Evolutionary conservation across 441 rosid species (phyloP), one percentile per base, ranked within the genome.

Genomic region (Bruguiera hainesii): DNA sequence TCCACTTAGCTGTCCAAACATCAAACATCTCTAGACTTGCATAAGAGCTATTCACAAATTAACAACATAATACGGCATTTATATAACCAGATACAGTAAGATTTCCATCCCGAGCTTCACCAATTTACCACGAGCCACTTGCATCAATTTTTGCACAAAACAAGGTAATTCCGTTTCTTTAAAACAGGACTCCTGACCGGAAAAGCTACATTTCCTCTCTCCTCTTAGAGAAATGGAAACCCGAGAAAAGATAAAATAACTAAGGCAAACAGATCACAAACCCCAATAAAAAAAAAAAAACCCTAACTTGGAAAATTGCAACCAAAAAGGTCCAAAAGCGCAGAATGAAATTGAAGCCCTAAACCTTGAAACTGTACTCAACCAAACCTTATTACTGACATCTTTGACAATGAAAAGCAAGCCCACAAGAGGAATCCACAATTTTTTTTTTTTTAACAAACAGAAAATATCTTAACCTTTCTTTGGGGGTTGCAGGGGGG

Each of bases 401-500:
- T 48, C 31, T 64, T 26, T 56, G 60, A 57, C 28, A 29, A 29
- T 33, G n/a, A 52, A 71, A 68, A 21, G 3, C 5, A 66, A 67
- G 28, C 71, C 68, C 55, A 28, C 52, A 29, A 60, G 49, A 10
- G 2, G 15, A 48, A 23, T 39, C 8, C 20, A 23, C 51, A 7
- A 39, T 13, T 42, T 37, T 11, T 37, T 37, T 37, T 11, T 37
- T 37, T 10, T 37, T 1, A 13, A 21, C 1, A 31, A 52, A 68
- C 4, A 25, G 46, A 39, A 60, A 52, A 3, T 11, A 11, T 9
- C 15, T 57, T 50, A 31, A 89, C 97, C 91, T 89, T 72, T 85
- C 97, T 78, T 83, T 89, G 0, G 89, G 52, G 61, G 67, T 59
- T 57, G 80, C 81, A 61, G 71, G 39, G 25, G 83, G 57, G 35